A percentile compares a stretch with the other conserved stretches of the same genome.
Evolutionary conservation across 306 rosid genomes (phyloP).

Genomic region (Fagus sylvatica): DNA sequence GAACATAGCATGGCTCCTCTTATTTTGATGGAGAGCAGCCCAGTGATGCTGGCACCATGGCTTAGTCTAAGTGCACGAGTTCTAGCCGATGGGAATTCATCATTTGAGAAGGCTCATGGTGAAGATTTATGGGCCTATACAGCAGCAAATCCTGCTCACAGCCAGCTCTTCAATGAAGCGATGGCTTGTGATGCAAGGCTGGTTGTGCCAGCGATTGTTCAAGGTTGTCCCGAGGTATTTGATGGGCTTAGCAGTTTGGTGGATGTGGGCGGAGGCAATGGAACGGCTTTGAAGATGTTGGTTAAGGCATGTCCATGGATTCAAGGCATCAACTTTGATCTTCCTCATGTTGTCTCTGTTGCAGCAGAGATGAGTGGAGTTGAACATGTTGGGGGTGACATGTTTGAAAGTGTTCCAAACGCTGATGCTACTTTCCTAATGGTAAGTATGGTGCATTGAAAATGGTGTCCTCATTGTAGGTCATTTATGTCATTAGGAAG

Average conservation of each 20-base stretch:
- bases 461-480: neutral
- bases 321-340: constrained; percentile 63
- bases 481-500: neutral
- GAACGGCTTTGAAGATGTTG: constrained; percentile 38
- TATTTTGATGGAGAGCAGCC: constrained; percentile 33
- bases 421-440: constrained; percentile 63
- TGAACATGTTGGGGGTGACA: constrained; percentile 58
- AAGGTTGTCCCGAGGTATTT: constrained; percentile 41
- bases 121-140: constrained; percentile 54
- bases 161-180: constrained; percentile 54
- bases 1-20: constrained; percentile 30
- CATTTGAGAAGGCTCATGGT: constrained; percentile 49
- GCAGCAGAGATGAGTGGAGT: constrained; percentile 27
- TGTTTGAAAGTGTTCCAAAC: constrained; percentile 63
- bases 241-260: constrained; percentile 52
- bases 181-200: constrained; percentile 56
- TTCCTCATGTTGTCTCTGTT: constrained; percentile 55
- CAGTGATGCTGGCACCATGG: constrained; percentile 53
- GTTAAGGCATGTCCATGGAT: constrained; percentile 47
- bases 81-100: neutral
- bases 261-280: constrained; percentile 83
- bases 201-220: constrained; percentile 30
- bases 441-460: constrained; percentile 31
- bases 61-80: constrained; percentile 27
- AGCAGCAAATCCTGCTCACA: constrained; percentile 27